Evolutionary conservation across 257 asterid genomes (phyloP).

Genomic region (Przewalskia tangutica): DNA sequence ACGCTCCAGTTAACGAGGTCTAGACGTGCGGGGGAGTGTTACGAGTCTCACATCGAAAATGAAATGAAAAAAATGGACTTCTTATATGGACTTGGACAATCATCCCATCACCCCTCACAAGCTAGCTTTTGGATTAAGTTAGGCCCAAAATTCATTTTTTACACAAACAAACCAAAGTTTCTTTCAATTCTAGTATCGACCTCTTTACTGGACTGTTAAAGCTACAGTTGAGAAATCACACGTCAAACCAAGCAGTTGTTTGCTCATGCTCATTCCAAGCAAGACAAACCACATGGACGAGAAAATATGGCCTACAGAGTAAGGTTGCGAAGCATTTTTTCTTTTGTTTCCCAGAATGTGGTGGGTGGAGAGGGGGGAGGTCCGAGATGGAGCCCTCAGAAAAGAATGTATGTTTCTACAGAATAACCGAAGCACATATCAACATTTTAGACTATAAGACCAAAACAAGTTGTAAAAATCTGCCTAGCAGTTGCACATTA

Average conservation of each 20-base stretch:
- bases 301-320: neutral
- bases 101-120: no score
- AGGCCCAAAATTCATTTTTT: no score
- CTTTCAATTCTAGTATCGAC: neutral
- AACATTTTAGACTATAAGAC: neutral
- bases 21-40: no score
- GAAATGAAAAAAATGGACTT: no score
- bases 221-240: neutral
- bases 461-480: neutral
- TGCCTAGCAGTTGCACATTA: neutral
- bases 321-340: neutral
- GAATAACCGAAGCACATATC: neutral
- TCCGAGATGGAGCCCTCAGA: neutral
- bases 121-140: no score
- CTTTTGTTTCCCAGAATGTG: neutral
- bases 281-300: neutral
- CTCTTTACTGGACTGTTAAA: neutral
- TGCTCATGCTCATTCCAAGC: neutral
- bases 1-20: no score
- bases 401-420: neutral
- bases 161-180: neutral
- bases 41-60: no score
- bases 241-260: neutral
- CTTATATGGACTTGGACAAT: no score
- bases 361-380: neutral